Conservation (phyloP, 2,329 filamentous ascomycete species). For the Fusarium anthophilum region DNA sequence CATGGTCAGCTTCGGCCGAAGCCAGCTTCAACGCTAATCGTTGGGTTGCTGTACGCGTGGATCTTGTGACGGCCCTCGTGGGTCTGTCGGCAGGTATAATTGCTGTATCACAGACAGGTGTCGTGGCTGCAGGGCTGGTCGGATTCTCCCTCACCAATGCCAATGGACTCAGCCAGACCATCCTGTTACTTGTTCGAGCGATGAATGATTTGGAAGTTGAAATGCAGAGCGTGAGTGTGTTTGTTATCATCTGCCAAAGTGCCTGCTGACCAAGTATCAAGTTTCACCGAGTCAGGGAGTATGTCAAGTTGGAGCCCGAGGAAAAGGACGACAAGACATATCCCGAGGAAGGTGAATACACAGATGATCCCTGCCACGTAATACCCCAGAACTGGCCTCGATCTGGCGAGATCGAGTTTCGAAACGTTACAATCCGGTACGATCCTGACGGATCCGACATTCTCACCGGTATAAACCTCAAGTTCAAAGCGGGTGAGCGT, state of each 20-base stretch:
- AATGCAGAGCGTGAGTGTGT: conserved; percentile 61
- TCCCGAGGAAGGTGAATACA: conserved; percentile 51
- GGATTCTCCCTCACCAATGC: conserved; percentile 67
- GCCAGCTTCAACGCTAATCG: conserved; percentile 65
- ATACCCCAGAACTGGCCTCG: conserved; percentile 57
- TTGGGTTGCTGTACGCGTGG: conserved; percentile 65
- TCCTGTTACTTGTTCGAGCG: conserved; percentile 60
- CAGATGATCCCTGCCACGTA: conserved; percentile 49
- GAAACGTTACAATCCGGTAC: conserved; percentile 61
- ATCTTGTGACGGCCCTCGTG: conserved; percentile 63
- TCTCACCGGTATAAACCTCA: conserved; percentile 60
- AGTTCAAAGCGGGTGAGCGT: conserved; percentile 72
- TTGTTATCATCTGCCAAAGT: not conserved
- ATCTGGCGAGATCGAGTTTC: conserved; percentile 60
- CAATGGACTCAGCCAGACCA: conserved; percentile 62
- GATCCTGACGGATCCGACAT: conserved; percentile 57
- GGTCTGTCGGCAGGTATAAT: conserved; percentile 62
- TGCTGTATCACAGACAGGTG: conserved; percentile 58
- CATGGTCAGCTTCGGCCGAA: conserved; percentile 58
- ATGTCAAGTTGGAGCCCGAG: conserved; percentile 55
- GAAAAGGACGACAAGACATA: conserved; percentile 54
- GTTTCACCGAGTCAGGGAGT: conserved; percentile 62
- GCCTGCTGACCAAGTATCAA: conserved; percentile 39
- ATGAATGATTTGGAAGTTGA: conserved; percentile 68
- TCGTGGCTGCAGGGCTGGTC: conserved; percentile 61